Percentiles rank a stretch among this genome's conserved stretches.
These are phyloP conservation scores for Porcisia deanei DNA, from an alignment of 208 protist species.

Conservation along the genomic window DNA sequence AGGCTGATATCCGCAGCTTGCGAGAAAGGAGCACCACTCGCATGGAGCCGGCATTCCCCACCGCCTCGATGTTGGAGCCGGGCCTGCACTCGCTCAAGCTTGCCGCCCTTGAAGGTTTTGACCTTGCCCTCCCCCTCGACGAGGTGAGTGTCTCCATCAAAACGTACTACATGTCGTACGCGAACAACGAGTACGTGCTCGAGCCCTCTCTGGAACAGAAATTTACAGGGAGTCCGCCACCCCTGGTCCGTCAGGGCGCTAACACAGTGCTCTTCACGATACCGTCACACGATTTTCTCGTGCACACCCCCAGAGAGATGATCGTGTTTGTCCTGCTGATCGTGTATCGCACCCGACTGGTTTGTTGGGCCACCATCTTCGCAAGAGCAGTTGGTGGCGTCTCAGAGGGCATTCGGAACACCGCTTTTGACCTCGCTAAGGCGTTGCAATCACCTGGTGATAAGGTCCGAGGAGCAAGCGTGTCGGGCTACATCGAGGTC, in stretches of 20 bases:
- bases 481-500: constrained; percentile 45
- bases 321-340: constrained; percentile 57
- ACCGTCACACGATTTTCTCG: constrained; percentile 47
- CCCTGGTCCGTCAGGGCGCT: constrained; percentile 31
- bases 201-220: constrained; percentile 39
- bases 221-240: constrained; percentile 25
- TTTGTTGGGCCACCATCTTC: constrained; percentile 66
- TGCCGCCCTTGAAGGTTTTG: constrained; percentile 45
- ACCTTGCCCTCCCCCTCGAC: constrained; percentile 48
- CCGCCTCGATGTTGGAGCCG: constrained; percentile 25
- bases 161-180: constrained; percentile 59
- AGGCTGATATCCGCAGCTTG: constrained; percentile 32
- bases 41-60: constrained; percentile 36
- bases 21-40: constrained; percentile 11
- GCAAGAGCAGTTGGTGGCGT: constrained; percentile 33
- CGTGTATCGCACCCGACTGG: constrained; percentile 37
- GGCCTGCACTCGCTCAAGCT: constrained; percentile 51
- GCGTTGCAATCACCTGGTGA: constrained; percentile 41
- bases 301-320: constrained; percentile 46
- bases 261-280: constrained; percentile 41
- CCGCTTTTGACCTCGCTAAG: constrained; percentile 46
- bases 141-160: constrained; percentile 51
- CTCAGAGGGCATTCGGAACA: constrained; percentile 45
- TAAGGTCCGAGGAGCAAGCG: constrained; percentile 31
- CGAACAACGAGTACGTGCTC: constrained; percentile 44